Evolutionary conservation across 768 basidiomycete genomes (phyloP).

Genomic region (Leucogyrophana mollusca): DNA sequence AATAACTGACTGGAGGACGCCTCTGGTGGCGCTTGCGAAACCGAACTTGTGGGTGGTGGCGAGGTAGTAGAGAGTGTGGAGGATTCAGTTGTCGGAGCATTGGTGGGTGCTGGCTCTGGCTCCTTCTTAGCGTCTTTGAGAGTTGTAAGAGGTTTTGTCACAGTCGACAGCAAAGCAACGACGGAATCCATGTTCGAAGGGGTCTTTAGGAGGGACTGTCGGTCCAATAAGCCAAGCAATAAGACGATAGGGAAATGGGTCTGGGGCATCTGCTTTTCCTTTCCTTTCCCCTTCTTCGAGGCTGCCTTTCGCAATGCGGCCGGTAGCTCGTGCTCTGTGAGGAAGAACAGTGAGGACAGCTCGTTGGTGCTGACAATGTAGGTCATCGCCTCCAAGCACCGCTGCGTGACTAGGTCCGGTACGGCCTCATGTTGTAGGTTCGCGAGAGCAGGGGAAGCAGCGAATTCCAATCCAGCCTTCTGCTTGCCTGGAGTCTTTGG

Average conservation of each 20-base stretch:
- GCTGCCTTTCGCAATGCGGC: constrained; percentile 66
- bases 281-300: constrained; percentile 91
- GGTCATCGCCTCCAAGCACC: constrained; percentile 87
- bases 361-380: constrained; percentile 88
- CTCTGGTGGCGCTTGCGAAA: constrained; percentile 2
- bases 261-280: constrained; percentile 80
- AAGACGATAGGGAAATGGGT: constrained; percentile 91
- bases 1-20: background rate
- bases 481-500: constrained; percentile 66
- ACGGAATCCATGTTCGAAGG: constrained; percentile 92
- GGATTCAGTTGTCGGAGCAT: constrained; percentile 16
- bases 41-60: constrained; percentile 13
- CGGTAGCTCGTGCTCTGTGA: constrained; percentile 91
- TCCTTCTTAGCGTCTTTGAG: constrained; percentile 53
- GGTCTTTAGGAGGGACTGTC: constrained; percentile 80
- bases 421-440: constrained; percentile 72
- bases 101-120: constrained; percentile 3
- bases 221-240: constrained; percentile 83
- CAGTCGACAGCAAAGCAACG: constrained; percentile 80
- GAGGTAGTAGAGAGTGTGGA: constrained; percentile 15
- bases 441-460: constrained; percentile 47
- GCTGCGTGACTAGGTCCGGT: constrained; percentile 91
- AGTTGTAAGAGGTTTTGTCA: constrained; percentile 79
- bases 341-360: constrained; percentile 85
- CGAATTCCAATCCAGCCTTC: constrained; percentile 53